Conservation (phyloP, 108 stramenopile species). For the Cyclostephanos invisitatus region DNA sequence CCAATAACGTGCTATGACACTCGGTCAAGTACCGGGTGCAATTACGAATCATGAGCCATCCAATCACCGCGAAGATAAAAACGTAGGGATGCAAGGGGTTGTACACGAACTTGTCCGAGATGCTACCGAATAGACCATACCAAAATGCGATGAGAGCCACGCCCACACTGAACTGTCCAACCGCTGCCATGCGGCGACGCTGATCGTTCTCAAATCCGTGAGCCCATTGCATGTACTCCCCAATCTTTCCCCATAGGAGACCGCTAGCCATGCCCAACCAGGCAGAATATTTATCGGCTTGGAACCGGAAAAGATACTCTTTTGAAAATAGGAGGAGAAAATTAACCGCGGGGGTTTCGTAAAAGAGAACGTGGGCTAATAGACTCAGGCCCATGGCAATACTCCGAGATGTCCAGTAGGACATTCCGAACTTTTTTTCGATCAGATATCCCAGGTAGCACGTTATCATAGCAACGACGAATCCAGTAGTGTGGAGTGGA, state of each 20-base stretch:
- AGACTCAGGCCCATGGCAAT: constrained; percentile 49
- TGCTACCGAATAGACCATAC: constrained; percentile 60
- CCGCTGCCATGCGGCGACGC: constrained; percentile 28
- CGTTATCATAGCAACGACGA: constrained; percentile 71
- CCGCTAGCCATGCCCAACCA: constrained; percentile 64
- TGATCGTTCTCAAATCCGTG: constrained; percentile 48
- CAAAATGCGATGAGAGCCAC: constrained; percentile 53
- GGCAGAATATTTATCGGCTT: constrained; percentile 68
- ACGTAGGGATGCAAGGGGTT: constrained; percentile 89
- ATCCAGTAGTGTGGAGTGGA: constrained; percentile 87
- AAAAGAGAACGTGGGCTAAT: constrained; percentile 62
- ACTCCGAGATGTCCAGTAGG: constrained; percentile 52
- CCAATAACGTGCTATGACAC: constrained; percentile 68
- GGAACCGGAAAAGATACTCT: constrained; percentile 72
- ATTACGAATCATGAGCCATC: constrained; percentile 91
- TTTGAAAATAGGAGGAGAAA: constrained; percentile 60
- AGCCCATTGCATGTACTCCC: constrained; percentile 62
- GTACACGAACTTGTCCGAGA: constrained; percentile 80
- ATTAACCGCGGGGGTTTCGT: constrained; percentile 62
- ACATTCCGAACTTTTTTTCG: constrained; percentile 35
- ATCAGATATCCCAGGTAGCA: constrained; percentile 49
- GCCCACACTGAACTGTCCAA: constrained; percentile 53
- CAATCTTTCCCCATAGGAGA: constrained; percentile 58
- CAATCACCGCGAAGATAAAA: constrained; percentile 77
- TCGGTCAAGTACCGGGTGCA: constrained; percentile 76